Evolutionary conservation across 225 moss, liverwort and hornwort species (phyloP).

Genomic region (Sphagnum tenellum): DNA sequence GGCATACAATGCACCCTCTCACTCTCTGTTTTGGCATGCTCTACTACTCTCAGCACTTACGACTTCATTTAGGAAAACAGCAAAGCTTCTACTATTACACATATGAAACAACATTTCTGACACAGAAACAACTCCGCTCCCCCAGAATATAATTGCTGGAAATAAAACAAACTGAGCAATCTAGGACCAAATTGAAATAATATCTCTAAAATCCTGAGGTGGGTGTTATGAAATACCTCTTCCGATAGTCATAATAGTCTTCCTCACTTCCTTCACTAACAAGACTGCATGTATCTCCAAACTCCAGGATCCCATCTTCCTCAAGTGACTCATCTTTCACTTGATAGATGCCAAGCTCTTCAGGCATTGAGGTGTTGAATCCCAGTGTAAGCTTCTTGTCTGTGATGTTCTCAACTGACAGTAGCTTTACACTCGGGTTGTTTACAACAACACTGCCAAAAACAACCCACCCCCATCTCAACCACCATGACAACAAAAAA

Average conservation of each 20-base stretch:
- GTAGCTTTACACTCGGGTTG: constrained; percentile 68
- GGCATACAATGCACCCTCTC: constrained; percentile 14
- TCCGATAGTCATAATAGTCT: constrained; percentile 72
- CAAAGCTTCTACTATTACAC: no score
- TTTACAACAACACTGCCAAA: constrained; percentile 64
- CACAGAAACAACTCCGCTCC: neutral
- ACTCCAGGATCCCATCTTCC: constrained; percentile 52
- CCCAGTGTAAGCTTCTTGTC: constrained; percentile 60
- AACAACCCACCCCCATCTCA: no score
- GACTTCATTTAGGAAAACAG: no score
- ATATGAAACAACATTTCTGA: neutral
- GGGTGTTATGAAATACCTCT: constrained; percentile 31
- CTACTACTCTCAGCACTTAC: neutral
- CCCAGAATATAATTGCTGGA: no score
- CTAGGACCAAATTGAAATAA: no score
- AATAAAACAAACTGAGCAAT: no score
- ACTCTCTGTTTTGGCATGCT: constrained; percentile 16
- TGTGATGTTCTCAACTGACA: constrained; percentile 68
- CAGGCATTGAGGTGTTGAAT: constrained; percentile 72
- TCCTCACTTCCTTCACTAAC: constrained; percentile 85
- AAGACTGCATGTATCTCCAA: constrained; percentile 63
- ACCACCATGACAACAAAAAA: no score
- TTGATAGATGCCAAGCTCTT: constrained; percentile 70
- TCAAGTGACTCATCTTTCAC: constrained; percentile 52
- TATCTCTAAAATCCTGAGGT: constrained; percentile 2